A percentile compares a stretch with the other conserved stretches of the same genome.
phyloP scores from a whole-genome alignment of 2,329 filamentous ascomycete species.

The Pestalotiopsis fici region DNA sequence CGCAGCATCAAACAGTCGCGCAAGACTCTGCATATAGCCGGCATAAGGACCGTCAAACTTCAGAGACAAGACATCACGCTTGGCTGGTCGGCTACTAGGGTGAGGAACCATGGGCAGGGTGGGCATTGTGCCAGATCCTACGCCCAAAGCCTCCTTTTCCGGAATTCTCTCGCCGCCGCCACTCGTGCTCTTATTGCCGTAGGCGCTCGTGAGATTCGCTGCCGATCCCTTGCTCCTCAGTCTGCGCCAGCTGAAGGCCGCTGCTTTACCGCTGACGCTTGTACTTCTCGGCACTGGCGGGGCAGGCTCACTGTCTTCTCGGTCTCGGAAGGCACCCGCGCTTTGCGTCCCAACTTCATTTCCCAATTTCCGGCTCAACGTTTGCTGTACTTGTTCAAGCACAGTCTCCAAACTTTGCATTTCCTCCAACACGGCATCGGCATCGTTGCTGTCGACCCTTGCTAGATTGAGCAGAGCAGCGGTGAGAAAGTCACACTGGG shows the following conservation, averaged over 20 bases:
- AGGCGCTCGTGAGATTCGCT: slow-evolving; percentile 55
- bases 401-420: slow-evolving; percentile 87
- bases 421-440: slow-evolving; percentile 88
- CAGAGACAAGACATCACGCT: slow-evolving; percentile 68
- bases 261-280: slow-evolving; percentile 72
- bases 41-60: slow-evolving; percentile 83
- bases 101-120: slow-evolving; percentile 76
- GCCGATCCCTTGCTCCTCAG: slow-evolving; percentile 86
- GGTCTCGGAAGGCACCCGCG: slow-evolving; percentile 36
- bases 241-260: slow-evolving; percentile 86
- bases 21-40: slow-evolving; percentile 88
- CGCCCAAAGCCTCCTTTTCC: slow-evolving; percentile 53
- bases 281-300: slow-evolving; percentile 51
- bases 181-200: slow-evolving; percentile 44
- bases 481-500: slow-evolving; percentile 87
- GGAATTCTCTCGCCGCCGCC: slow-evolving; percentile 31
- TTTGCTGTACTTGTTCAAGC: slow-evolving; percentile 80
- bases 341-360: slow-evolving; percentile 86
- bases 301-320: slow-evolving; percentile 38
- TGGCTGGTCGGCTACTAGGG: slow-evolving; percentile 67
- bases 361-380: slow-evolving; percentile 82
- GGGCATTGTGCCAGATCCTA: slow-evolving; percentile 64
- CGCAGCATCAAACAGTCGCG: slow-evolving; percentile 87
- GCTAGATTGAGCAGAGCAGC: slow-evolving; percentile 83
- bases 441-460: slow-evolving; percentile 84